phyloP scores from a whole-genome alignment of 2,329 filamentous ascomycete species.

The Biscogniauxia sp. region DNA sequence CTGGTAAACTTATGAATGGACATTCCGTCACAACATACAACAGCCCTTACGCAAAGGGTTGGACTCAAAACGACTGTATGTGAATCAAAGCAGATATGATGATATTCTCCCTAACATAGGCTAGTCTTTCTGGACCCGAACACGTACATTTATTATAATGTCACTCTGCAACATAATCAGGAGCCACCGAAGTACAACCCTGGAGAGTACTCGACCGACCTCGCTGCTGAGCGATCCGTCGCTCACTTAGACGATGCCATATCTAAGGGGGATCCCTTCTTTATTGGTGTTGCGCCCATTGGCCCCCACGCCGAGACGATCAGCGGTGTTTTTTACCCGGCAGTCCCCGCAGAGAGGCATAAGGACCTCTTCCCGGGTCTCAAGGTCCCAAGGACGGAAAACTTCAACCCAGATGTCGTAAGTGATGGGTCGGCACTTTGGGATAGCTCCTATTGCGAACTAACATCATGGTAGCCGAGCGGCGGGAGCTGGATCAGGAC shows the following conservation, averaged over 20 bases:
- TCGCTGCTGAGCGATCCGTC: conserved; percentile 55
- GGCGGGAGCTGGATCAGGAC: conserved; percentile 42
- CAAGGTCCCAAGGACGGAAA: conserved; percentile 56
- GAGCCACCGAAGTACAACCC: conserved; percentile 2
- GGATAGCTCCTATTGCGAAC: neutral
- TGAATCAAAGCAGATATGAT: neutral
- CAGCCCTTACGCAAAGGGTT: conserved; percentile 53
- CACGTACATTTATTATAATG: conserved; percentile 35
- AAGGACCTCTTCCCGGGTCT: conserved; percentile 57
- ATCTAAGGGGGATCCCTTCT: conserved; percentile 55
- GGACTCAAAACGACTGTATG: conserved; percentile 47
- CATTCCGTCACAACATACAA: conserved; percentile 60
- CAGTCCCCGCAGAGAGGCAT: conserved; percentile 59
- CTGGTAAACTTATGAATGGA: conserved; percentile 54
- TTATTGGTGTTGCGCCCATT: conserved; percentile 61
- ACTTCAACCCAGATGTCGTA: conserved; percentile 60
- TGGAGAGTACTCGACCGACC: conserved; percentile 40
- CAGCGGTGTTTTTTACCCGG: conserved; percentile 22
- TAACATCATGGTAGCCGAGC: conserved; percentile 10
- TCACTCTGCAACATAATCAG: conserved; percentile 5
- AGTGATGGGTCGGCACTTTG: neutral
- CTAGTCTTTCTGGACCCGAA: conserved; percentile 52
- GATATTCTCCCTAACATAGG: neutral
- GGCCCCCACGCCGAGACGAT: conserved; percentile 61
- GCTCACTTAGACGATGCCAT: conserved; percentile 60